Evolutionary conservation across 352 stramenopile species (phyloP), one percentile per base, ranked within the genome.

Genomic region (Phytophthora hibernalis): DNA sequence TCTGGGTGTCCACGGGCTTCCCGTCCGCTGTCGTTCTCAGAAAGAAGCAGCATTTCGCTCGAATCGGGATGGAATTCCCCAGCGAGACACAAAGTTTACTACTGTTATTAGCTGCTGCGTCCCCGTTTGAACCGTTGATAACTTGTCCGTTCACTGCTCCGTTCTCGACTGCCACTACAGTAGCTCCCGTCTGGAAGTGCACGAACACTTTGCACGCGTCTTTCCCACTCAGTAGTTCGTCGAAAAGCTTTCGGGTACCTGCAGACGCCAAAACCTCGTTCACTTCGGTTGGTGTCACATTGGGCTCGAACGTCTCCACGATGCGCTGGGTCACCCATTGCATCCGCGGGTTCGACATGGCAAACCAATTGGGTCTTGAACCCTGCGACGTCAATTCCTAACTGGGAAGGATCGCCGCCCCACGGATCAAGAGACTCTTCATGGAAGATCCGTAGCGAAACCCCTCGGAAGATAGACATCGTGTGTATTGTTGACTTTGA

Each of bases 41-140:
- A 37, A 96, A 95, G 69, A 94, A 96, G 61, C 87, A 95, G 60
- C 85, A 95, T 61, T 94, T 96, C 40, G 79, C 60, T 45, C 78
- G 80, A 47, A 96, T 90, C 13, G 86, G 82, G 0, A 93, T 69
- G 15, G 85, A 87, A 20, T 52, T 84, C 12, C 88, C 88, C n/a
- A 91, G 63, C 1, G 84, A 91, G 35, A 92, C 63, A 60, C 84
- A 83, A 16, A 94, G 61, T 68, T 90, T 94, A 52, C 61, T 80
- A 21, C 60, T 57, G 68, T 77, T 71, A 70, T 67, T 73, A 56
- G 26, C 51, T 7, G 22, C 20, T 26, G 43, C 20, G 37, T 54
- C 48, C 24, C 28, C 54, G 13, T 50, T 65, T 15, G 37, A 49
- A 1, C 40, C 26, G 22, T 51, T 42, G 10, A 12, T 18, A 12